Percentiles rank a stretch among this genome's conserved stretches.
Evolutionary conservation across 257 asterid genomes (phyloP).

Genomic region (Ocimum tenuiflorum): DNA sequence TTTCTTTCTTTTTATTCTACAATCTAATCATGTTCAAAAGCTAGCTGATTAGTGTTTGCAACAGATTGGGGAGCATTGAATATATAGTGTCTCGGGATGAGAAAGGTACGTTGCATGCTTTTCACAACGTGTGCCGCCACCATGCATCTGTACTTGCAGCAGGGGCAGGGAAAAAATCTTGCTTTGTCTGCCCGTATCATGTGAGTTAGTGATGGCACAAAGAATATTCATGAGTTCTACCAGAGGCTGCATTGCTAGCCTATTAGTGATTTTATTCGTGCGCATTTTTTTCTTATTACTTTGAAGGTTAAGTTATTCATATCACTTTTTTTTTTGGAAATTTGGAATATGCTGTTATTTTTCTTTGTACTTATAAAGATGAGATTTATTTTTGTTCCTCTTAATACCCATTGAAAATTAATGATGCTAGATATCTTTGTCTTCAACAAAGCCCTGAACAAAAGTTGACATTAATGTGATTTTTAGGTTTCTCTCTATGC

Average conservation of each 20-base stretch:
- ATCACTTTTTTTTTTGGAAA: not conserved
- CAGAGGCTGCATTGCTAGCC: not conserved
- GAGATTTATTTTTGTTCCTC: not conserved
- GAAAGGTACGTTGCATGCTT: conserved; percentile 48
- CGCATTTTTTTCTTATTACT: not conserved
- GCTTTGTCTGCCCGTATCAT: conserved; percentile 91
- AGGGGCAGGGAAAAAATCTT: conserved; percentile 58
- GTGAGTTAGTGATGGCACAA: conserved; percentile 42
- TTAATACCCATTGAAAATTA: not conserved
- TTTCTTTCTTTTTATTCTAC: not conserved
- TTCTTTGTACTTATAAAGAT: not conserved
- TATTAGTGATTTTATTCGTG: not conserved
- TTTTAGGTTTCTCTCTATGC: too few relatives aligned
- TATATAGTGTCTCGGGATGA: conserved; percentile 76
- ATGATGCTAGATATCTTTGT: not conserved
- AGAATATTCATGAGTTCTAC: not conserved
- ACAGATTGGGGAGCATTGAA: conserved; percentile 76
- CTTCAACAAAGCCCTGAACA: too few relatives aligned
- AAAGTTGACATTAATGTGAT: not conserved
- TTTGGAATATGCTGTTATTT: not conserved
- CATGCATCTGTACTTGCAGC: conserved; percentile 77
- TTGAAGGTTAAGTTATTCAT: not conserved
- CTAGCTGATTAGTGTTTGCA: conserved; percentile 22
- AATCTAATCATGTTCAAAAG: not conserved
- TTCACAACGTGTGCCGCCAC: conserved; percentile 91